These are phyloP conservation scores for Marasmius fiardii DNA, from an alignment of 1,284 basidiomycete genomes.

Conservation along the genomic window DNA sequence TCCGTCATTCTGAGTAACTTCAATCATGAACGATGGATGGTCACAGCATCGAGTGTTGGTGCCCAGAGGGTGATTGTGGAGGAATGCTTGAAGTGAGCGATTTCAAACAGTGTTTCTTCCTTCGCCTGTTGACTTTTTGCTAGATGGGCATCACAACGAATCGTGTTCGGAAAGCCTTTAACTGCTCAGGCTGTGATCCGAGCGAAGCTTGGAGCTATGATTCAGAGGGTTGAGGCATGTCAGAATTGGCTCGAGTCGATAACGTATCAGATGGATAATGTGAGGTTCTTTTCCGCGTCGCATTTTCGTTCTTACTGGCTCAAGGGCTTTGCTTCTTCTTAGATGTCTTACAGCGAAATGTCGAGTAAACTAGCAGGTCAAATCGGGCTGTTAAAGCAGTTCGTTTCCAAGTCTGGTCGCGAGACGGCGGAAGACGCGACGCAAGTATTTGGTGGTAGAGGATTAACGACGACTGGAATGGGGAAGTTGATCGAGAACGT, in stretches of 20 bases:
- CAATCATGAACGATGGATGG: conserved; percentile 88
- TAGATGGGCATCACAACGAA: conserved; percentile 81
- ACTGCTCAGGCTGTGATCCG: conserved; percentile 89
- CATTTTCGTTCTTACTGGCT: neutral
- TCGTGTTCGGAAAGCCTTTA: conserved; percentile 89
- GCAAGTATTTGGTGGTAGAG: conserved; percentile 62
- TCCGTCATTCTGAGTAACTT: conserved; percentile 84
- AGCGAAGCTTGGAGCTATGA: conserved; percentile 85
- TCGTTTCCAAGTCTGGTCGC: conserved; percentile 61
- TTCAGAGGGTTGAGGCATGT: conserved; percentile 82
- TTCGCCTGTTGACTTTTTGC: neutral
- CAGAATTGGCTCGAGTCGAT: conserved; percentile 90
- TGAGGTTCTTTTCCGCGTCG: conserved; percentile 31
- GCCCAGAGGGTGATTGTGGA: conserved; percentile 73
- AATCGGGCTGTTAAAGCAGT: conserved; percentile 73
- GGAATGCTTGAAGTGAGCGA: conserved; percentile 70
- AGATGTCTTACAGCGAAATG: conserved; percentile 84
- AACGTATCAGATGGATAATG: conserved; percentile 92
- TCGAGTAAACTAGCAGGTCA: conserved; percentile 71
- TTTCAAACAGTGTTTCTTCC: neutral
- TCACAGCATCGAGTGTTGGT: conserved; percentile 67
- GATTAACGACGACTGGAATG: conserved; percentile 62
- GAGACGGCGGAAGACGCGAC: conserved; percentile 72
- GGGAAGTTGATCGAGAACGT: conserved; percentile 63
- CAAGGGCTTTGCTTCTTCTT: conserved; percentile 1